phyloP scores from a whole-genome alignment of 148 eudicot genomes.

The Fagopyrum tataricum region DNA sequence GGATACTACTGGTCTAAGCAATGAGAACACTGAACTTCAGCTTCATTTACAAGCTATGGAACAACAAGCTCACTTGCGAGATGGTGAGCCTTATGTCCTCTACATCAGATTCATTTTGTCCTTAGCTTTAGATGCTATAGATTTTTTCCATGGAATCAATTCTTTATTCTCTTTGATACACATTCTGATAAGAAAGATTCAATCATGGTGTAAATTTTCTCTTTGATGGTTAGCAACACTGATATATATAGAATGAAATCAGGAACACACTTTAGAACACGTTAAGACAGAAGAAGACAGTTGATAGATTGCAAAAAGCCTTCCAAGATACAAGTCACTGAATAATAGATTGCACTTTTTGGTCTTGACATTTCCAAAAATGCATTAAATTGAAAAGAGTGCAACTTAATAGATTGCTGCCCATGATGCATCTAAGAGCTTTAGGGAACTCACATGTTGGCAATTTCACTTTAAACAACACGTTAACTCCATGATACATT shows the following conservation, averaged over 20 bases:
- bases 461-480: neutral
- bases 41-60: slow-evolving; percentile 29
- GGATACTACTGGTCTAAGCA: slow-evolving; percentile 21
- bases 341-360: too few species aligned
- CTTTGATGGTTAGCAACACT: neutral
- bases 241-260: too few species aligned
- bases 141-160: neutral
- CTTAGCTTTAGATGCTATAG: neutral
- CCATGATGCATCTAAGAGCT: neutral
- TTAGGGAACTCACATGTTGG: neutral
- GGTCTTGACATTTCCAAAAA: too few species aligned
- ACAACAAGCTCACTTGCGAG: slow-evolving; percentile 39
- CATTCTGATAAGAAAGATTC: neutral
- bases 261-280: too few species aligned
- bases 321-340: too few species aligned
- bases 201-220: neutral
- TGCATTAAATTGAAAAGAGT: too few species aligned
- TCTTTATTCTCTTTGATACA: neutral
- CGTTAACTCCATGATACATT: neutral
- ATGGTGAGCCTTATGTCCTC: slow-evolving; percentile 26
- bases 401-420: too few species aligned
- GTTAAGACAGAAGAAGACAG: too few species aligned
- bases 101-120: neutral
- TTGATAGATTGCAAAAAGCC: too few species aligned
- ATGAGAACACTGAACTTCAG: slow-evolving; percentile 29